Conservation (phyloP, 108 stramenopile species). For the Aurantiochytrium sp. region DNA sequence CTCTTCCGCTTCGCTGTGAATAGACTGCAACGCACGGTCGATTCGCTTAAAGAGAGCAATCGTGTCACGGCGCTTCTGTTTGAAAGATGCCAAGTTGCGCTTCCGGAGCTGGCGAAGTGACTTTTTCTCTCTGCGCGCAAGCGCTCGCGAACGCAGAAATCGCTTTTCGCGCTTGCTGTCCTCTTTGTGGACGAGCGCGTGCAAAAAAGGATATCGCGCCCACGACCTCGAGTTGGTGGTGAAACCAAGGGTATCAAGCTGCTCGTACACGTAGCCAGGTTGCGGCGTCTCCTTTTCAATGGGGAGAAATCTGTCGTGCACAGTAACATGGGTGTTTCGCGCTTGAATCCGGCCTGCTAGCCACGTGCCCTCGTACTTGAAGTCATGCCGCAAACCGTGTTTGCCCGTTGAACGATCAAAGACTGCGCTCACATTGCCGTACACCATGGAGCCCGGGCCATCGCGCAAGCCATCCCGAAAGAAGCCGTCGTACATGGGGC, state of each 20-base stretch:
- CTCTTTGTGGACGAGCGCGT: background rate
- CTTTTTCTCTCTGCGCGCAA: background rate
- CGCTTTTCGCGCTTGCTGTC: background rate
- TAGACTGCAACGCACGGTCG: background rate
- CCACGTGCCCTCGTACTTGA: background rate
- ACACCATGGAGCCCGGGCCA: background rate
- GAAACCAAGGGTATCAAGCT: background rate
- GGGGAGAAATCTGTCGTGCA: background rate
- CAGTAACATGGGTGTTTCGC: background rate
- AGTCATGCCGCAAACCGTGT: background rate
- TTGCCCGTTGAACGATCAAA: background rate
- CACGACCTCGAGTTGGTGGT: background rate
- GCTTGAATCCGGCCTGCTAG: background rate
- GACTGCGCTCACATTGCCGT: background rate
- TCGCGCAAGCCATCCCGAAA: background rate
- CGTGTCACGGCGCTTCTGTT: background rate
- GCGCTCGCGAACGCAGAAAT: background rate
- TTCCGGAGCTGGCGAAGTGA: background rate
- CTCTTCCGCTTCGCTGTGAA: background rate
- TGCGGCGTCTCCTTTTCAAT: background rate
- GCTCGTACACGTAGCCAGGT: background rate
- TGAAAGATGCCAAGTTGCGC: background rate
- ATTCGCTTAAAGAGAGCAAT: background rate
- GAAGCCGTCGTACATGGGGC: background rate
- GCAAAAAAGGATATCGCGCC: background rate